A percentile compares a stretch with the other conserved stretches of the same genome.
phyloP scores from a whole-genome alignment of 2,329 filamentous ascomycete species.

The Fusarium verticillioides region DNA sequence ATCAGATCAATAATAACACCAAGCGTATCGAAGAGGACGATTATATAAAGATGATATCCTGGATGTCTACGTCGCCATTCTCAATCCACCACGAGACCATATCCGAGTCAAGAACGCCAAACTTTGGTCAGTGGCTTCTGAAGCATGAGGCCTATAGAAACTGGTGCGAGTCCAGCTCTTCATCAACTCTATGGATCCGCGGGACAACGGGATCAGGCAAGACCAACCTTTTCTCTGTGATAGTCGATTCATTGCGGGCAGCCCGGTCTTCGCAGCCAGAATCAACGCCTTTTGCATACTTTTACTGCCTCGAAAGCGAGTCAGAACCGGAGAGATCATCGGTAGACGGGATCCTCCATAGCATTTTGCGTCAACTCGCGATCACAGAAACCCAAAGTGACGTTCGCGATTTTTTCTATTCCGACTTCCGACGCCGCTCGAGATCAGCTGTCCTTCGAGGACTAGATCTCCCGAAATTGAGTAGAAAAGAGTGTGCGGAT shows the following conservation, averaged over 20 bases:
- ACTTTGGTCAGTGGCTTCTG: not conserved
- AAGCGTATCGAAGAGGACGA: not conserved
- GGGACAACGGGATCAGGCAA: constrained; percentile 5
- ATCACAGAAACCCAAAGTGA: not conserved
- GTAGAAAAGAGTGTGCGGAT: constrained; percentile 1
- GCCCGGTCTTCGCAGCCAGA: not conserved
- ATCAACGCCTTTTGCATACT: not conserved
- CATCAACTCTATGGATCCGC: not conserved
- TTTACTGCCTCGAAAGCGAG: not conserved
- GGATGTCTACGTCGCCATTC: not conserved
- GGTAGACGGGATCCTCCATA: not conserved
- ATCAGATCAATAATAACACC: not conserved
- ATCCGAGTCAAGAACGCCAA: not conserved
- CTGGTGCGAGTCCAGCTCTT: not conserved
- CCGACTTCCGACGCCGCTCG: constrained; percentile 1
- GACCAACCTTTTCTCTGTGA: not conserved
- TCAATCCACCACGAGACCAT: constrained; percentile 2
- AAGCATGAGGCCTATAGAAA: not conserved
- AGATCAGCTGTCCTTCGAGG: not conserved
- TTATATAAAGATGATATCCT: not conserved
- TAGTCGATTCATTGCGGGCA: not conserved
- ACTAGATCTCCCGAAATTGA: not conserved
- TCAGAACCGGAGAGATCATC: not conserved
- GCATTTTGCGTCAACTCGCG: not conserved
- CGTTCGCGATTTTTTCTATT: constrained; percentile 1